Evolutionary conservation across 192 early-diverging fungal genomes (phyloP), one percentile per base, ranked within the genome.

Genomic region (Gaertneriomyces sp.): DNA sequence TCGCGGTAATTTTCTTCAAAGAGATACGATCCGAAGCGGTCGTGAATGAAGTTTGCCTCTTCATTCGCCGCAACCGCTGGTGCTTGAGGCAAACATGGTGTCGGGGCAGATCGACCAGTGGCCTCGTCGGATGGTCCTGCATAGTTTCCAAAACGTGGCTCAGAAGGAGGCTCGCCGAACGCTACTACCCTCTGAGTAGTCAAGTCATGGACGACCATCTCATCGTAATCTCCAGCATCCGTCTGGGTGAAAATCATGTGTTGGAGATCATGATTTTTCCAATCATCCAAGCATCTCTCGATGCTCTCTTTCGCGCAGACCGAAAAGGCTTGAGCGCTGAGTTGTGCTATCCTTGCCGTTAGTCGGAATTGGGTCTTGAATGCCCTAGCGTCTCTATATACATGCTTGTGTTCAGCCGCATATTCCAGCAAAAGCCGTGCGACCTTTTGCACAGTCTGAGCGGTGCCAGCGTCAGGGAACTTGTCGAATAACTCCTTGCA

Each of bases 1-100:
- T 88, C 88, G 6, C 68, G 56, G 62, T 81, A 89, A 9, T 72
- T 25, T 58, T 78, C 79, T 12, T 62, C 14, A 55, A 86, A 89
- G 9, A 88, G 71, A 17, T 66, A 52, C 1, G 45, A n/a, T 6
- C 57, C 65, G 69, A 62, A 77, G 16, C 54, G 52, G 45, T 79
- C 75, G 19, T 63, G 61, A 42, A 79, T 63, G 25, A 33, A 33
- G 53, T 65, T 79, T 12, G 76, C 64, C 11, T 74, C 39, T 46
- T 79, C 75, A 50, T 72, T 54, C 43, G 72, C 70, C 17, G 60
- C n/a, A 33, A 39, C 20, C 20, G 49, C 4, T 17, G 49, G n/a
- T 51, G 49, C n/a, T 51, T 51, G n/a, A 17, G 61, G 57, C 9
- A 52, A 74, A 7, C 59, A 58, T 11, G 69, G 8, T 8, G 71